A percentile compares a stretch with the other conserved stretches of the same genome.
Evolutionary conservation across 345 rosid species (phyloP).

Genomic region (Crucihimalaya himalaica): DNA sequence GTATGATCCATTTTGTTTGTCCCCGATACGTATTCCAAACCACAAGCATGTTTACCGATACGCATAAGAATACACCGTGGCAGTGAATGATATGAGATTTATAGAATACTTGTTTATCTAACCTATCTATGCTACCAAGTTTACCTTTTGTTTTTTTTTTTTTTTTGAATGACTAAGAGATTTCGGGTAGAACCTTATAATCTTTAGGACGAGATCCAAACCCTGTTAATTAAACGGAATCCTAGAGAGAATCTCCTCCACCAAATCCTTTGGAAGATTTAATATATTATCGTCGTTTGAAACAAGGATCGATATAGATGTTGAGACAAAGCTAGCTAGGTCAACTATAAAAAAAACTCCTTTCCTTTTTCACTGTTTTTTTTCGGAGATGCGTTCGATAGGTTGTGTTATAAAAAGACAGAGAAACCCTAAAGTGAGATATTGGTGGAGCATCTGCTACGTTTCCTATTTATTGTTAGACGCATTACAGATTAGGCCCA

Average conservation of each 20-base stretch:
- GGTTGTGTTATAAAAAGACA: neutral
- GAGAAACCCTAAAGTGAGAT: neutral
- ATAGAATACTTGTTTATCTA: too few species aligned
- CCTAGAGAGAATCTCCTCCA: conserved; percentile 7
- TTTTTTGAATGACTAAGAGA: too few species aligned
- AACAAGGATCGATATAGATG: neutral
- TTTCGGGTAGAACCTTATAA: too few species aligned
- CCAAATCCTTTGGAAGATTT: conserved; percentile 10
- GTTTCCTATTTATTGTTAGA: neutral
- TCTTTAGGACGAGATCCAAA: too few species aligned
- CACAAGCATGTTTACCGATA: neutral
- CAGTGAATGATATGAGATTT: neutral
- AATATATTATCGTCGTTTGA: neutral
- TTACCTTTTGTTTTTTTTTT: too few species aligned
- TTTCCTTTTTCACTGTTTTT: neutral
- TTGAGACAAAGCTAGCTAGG: neutral
- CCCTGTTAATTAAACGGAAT: too few species aligned
- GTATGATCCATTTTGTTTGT: neutral
- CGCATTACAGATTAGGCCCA: neutral
- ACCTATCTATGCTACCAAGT: neutral
- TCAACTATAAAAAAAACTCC: neutral
- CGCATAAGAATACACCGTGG: conserved; percentile 3
- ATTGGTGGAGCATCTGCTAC: neutral
- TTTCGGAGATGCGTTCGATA: neutral
- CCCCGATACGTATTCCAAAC: conserved; percentile 19